These are phyloP conservation scores for Cephaloascus albidus DNA, from an alignment of 805 yeast species.

Conservation along the genomic window DNA sequence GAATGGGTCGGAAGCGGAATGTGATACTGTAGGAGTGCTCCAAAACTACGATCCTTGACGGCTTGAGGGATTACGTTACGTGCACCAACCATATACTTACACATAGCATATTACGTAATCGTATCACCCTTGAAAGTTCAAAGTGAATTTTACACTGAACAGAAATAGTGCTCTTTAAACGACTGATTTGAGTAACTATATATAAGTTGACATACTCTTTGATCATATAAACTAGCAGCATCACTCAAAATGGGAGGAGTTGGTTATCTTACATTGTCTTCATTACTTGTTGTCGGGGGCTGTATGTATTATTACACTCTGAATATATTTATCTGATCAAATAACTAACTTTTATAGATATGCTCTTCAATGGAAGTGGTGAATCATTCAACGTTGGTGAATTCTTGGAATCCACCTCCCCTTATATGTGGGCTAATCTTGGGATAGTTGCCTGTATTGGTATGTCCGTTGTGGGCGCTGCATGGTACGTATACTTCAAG, in stretches of 20 bases:
- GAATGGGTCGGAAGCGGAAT: neutral
- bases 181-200: neutral
- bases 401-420: slow-evolving; percentile 77
- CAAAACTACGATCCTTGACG: no score
- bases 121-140: neutral
- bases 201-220: neutral
- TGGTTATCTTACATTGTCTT: neutral
- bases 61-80: neutral
- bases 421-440: slow-evolving; percentile 92
- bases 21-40: no score
- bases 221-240: neutral
- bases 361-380: slow-evolving; percentile 88
- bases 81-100: neutral
- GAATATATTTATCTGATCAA: neutral
- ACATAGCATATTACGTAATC: neutral
- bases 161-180: neutral
- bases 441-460: slow-evolving; percentile 93
- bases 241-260: neutral
- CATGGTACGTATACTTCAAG: slow-evolving; percentile 57
- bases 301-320: neutral
- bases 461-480: slow-evolving; percentile 92
- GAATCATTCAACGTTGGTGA: slow-evolving; percentile 88
- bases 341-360: slow-evolving; percentile 12
- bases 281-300: slow-evolving; percentile 1
- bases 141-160: neutral